Conservation (phyloP, 176 grass and related monocot species). For the Guadua angustifolia region DNA sequence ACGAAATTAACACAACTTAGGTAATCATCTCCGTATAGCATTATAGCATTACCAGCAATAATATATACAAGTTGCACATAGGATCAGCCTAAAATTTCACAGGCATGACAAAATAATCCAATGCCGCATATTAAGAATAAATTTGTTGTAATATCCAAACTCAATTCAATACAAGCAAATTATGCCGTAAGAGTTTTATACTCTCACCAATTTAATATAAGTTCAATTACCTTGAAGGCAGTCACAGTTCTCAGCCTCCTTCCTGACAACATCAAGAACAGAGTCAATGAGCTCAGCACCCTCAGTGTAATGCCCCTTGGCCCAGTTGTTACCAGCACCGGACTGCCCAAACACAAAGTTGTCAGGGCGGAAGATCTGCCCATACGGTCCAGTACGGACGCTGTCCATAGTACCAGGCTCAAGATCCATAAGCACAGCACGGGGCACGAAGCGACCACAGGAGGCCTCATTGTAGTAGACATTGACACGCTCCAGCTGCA, state of each 20-base stretch:
- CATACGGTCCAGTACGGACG: conserved; percentile 66
- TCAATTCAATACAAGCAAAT: background rate
- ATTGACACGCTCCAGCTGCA: conserved; percentile 81
- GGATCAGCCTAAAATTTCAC: background rate
- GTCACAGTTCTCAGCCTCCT: conserved; percentile 80
- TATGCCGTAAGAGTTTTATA: background rate
- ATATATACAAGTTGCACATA: background rate
- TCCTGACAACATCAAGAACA: conserved; percentile 78
- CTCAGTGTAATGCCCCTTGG: conserved; percentile 73
- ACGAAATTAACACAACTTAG: background rate
- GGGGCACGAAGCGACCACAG: conserved; percentile 64
- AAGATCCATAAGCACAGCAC: conserved; percentile 84
- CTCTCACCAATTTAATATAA: background rate
- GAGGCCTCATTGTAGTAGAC: conserved; percentile 88
- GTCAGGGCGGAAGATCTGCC: conserved; percentile 75
- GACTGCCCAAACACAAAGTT: conserved; percentile 83
- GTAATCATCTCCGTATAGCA: background rate
- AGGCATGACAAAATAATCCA: background rate
- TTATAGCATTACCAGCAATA: background rate
- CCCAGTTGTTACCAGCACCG: conserved; percentile 77
- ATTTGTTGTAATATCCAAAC: background rate
- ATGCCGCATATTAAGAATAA: background rate
- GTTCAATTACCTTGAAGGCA: conserved; percentile 69
- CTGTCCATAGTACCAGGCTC: conserved; percentile 87
- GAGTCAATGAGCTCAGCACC: conserved; percentile 81